These are phyloP conservation scores for Alternaria viburni DNA, from an alignment of 2,329 filamentous ascomycete genomes.

Conservation along the genomic window DNA sequence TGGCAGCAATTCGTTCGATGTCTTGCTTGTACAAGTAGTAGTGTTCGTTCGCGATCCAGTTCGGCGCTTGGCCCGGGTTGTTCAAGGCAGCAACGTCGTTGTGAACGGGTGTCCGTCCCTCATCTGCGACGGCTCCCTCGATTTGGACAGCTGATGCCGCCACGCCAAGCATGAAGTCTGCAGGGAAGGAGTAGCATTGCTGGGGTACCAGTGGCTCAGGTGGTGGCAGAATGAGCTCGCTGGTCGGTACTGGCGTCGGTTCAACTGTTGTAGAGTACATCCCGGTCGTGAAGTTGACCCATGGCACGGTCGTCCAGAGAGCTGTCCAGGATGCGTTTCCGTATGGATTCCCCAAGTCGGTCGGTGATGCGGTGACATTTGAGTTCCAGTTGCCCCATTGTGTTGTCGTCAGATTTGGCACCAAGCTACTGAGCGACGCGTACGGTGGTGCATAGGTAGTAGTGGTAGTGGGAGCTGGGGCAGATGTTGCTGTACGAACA, in stretches of 20 bases:
- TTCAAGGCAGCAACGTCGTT: slow-evolving; percentile 23
- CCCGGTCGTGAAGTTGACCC: slow-evolving; percentile 46
- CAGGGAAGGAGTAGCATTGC: slow-evolving; percentile 59
- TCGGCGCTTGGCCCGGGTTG: slow-evolving; percentile 10
- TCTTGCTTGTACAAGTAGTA: slow-evolving; percentile 65
- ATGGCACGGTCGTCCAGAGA: slow-evolving; percentile 45
- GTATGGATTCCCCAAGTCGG: slow-evolving; percentile 46
- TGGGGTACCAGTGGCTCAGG: slow-evolving; percentile 57
- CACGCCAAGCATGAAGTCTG: slow-evolving; percentile 51
- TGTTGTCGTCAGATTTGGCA: slow-evolving; percentile 47
- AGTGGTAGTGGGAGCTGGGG: slow-evolving; percentile 39
- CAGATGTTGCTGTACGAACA: slow-evolving; percentile 47
- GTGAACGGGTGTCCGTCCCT: slow-evolving; percentile 33
- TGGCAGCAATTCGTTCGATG: slow-evolving; percentile 59
- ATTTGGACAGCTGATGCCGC: slow-evolving; percentile 37
- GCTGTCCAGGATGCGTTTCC: slow-evolving; percentile 50
- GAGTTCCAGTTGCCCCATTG: slow-evolving; percentile 54
- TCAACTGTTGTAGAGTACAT: slow-evolving; percentile 60
- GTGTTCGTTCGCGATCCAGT: slow-evolving; percentile 55
- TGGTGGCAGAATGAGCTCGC: slow-evolving; percentile 63
- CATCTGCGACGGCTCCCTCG: slow-evolving; percentile 41
- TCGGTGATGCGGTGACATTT: slow-evolving; percentile 40
- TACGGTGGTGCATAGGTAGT: slow-evolving; percentile 48
- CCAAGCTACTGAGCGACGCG: slow-evolving; percentile 41
- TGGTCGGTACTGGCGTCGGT: slow-evolving; percentile 62